Percentiles rank a stretch among this genome's conserved stretches.
These are phyloP conservation scores for Blastocystis sp. DNA, from an alignment of 352 stramenopile genomes.

Conservation along the genomic window DNA sequence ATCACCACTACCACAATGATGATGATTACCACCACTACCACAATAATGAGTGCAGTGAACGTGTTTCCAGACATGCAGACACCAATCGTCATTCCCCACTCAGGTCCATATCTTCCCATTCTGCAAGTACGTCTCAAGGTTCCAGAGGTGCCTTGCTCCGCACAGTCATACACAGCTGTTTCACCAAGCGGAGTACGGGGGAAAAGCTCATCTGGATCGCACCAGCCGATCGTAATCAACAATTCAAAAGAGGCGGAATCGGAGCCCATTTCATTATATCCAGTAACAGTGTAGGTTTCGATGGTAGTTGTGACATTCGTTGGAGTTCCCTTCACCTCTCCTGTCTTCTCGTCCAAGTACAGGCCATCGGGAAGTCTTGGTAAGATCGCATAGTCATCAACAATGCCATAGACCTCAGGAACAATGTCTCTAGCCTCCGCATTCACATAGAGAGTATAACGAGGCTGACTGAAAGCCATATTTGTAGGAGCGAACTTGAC, in stretches of 20 bases:
- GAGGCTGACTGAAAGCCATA: not conserved
- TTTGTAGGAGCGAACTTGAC: slow-evolving; percentile 17
- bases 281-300: slow-evolving; percentile 11
- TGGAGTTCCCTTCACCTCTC: not conserved
- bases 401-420: slow-evolving; percentile 14
- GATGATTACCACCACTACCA: slow-evolving; percentile 28
- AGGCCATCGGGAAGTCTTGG: slow-evolving; percentile 30
- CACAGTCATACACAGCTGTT: slow-evolving; percentile 24
- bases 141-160: not conserved
- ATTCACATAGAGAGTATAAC: slow-evolving; percentile 31
- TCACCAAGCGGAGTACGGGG: not conserved
- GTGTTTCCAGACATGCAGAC: slow-evolving; percentile 5
- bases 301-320: not conserved
- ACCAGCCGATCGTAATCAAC: not conserved
- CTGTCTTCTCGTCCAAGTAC: slow-evolving; percentile 18
- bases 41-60: not conserved
- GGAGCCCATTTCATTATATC: slow-evolving; percentile 40
- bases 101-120: slow-evolving; percentile 25
- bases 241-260: not conserved
- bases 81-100: slow-evolving; percentile 26
- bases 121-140: slow-evolving; percentile 11
- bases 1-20: not conserved
- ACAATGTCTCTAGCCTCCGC: not conserved
- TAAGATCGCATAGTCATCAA: slow-evolving; percentile 28
- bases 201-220: slow-evolving; percentile 16